Evolutionary conservation across 352 stramenopile genomes (phyloP).

Genomic region (Achlya hypogyna): DNA sequence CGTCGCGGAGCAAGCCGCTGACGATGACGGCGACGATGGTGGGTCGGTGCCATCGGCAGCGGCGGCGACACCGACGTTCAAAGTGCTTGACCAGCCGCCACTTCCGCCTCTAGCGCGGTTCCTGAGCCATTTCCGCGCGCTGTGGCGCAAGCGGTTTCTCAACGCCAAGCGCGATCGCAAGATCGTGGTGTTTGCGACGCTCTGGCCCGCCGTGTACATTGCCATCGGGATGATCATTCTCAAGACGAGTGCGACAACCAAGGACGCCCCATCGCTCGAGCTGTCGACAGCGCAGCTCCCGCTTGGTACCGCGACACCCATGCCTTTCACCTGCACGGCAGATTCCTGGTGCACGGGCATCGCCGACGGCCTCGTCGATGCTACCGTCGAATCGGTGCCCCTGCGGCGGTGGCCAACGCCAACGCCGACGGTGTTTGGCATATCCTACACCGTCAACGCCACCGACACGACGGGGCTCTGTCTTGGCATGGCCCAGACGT

Average conservation of each 20-base stretch:
- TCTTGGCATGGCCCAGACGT: constrained; percentile 34
- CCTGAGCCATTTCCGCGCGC: constrained; percentile 23
- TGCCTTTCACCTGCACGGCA: background rate
- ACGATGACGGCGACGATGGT: constrained; percentile 43
- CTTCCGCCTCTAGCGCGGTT: constrained; percentile 29
- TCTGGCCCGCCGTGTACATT: constrained; percentile 24
- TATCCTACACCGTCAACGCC: constrained; percentile 46
- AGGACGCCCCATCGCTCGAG: constrained; percentile 8
- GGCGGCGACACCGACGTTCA: constrained; percentile 21
- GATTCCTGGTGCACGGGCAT: background rate
- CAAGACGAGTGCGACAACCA: constrained; percentile 15
- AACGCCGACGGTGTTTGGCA: constrained; percentile 43
- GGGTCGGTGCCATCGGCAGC: constrained; percentile 21
- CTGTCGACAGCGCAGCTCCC: background rate
- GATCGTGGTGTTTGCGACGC: constrained; percentile 21
- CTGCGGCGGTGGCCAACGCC: constrained; percentile 18
- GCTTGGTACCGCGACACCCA: background rate
- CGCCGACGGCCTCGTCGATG: background rate
- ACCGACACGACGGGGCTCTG: constrained; percentile 37
- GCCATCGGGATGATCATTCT: constrained; percentile 23
- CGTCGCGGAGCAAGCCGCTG: constrained; percentile 47
- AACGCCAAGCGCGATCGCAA: constrained; percentile 16
- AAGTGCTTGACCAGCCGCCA: constrained; percentile 20
- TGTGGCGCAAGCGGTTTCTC: constrained; percentile 19
- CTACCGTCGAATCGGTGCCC: background rate